Conservation (phyloP, 169 alveolate species). For the Plasmodium yoelii region DNA sequence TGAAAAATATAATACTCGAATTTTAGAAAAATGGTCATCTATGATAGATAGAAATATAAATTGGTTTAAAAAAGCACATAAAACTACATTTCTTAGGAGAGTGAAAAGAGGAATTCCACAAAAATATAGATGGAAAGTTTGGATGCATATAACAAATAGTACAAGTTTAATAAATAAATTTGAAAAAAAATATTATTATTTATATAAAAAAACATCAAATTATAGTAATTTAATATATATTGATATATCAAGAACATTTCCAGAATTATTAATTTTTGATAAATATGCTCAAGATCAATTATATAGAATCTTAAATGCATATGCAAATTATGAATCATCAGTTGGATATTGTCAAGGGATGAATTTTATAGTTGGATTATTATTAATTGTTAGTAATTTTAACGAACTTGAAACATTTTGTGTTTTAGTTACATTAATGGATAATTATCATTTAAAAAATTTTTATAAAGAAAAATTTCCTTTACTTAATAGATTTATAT, state of each 20-base stretch:
- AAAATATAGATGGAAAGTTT: slow-evolving; percentile 80
- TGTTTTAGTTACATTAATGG: slow-evolving; percentile 80
- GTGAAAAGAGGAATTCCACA: slow-evolving; percentile 83
- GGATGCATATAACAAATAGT: slow-evolving; percentile 75
- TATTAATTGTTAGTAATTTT: slow-evolving; percentile 82
- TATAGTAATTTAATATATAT: slow-evolving; percentile 78
- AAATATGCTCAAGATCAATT: slow-evolving; percentile 83
- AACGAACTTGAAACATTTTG: slow-evolving; percentile 81
- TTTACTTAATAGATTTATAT: slow-evolving; percentile 76
- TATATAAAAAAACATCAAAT: slow-evolving; percentile 58
- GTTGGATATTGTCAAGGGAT: slow-evolving; percentile 92
- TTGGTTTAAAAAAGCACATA: slow-evolving; percentile 77
- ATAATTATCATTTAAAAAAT: slow-evolving; percentile 78
- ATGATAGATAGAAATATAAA: slow-evolving; percentile 78
- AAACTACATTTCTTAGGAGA: slow-evolving; percentile 79
- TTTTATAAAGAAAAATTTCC: slow-evolving; percentile 82
- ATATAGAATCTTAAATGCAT: slow-evolving; percentile 86
- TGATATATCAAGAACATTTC: slow-evolving; percentile 82
- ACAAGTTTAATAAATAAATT: slow-evolving; percentile 33
- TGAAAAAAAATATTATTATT: slow-evolving; percentile 64
- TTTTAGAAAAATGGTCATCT: slow-evolving; percentile 78
- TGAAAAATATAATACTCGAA: slow-evolving; percentile 57
- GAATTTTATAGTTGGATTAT: slow-evolving; percentile 89
- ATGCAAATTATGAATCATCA: slow-evolving; percentile 83
- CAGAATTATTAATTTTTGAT: slow-evolving; percentile 80